Evolutionary conservation across 768 basidiomycete species (phyloP).

Genomic region (Termitomyces sp.): DNA sequence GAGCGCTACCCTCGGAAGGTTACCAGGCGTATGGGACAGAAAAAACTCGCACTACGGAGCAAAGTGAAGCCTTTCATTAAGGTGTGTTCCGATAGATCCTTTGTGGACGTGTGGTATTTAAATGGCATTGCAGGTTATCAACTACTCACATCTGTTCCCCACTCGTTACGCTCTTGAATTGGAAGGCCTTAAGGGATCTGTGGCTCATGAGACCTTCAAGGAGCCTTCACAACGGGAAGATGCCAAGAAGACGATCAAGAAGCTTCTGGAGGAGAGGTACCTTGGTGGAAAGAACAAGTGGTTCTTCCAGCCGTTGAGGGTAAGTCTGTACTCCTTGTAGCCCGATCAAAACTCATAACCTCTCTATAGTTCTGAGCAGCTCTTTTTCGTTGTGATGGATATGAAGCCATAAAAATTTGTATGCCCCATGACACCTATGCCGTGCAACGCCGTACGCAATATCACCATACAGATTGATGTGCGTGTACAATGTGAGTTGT

Average conservation of each 20-base stretch:
- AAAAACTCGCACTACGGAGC: conserved; percentile 86
- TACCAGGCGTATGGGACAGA: conserved; percentile 95
- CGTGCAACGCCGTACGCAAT: conserved; percentile 21
- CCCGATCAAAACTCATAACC: conserved; percentile 2
- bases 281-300: conserved; percentile 92
- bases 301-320: conserved; percentile 89
- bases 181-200: conserved; percentile 86
- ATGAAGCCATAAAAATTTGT: conserved; percentile 30
- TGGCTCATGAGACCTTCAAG: conserved; percentile 90
- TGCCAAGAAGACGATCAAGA: conserved; percentile 95
- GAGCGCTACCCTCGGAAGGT: conserved; percentile 99
- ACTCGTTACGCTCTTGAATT: conserved; percentile 98
- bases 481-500: background rate
- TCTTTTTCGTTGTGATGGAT: conserved; percentile 21
- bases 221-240: conserved; percentile 94
- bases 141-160: conserved; percentile 99
- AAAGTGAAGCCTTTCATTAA: conserved; percentile 99
- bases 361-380: conserved; percentile 29
- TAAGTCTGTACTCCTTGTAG: conserved; percentile 29
- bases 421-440: conserved; percentile 29
- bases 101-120: background rate
- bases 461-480: background rate
- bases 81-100: conserved; percentile 40
- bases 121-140: conserved; percentile 57
- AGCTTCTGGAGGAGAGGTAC: conserved; percentile 94